A percentile compares a stretch with the other conserved stretches of the same genome.
Evolutionary conservation across 192 early-diverging fungal species (phyloP).

Genomic region (Piromyces sp.): DNA sequence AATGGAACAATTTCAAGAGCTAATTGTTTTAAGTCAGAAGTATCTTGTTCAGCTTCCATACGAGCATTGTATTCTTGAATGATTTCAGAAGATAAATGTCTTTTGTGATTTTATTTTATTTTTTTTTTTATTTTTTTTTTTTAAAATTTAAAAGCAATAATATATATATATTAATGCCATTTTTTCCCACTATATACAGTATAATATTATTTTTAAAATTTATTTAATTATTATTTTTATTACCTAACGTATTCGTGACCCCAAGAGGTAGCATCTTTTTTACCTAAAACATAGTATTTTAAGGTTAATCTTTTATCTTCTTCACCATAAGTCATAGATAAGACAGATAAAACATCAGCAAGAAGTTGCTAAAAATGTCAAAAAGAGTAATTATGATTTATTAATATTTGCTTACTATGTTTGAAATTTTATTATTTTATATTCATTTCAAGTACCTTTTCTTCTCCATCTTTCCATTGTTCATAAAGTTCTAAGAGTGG

Average conservation of each 20-base stretch:
- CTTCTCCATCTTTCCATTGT: constrained; percentile 50
- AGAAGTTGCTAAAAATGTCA: constrained; percentile 54
- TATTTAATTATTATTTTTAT: background rate
- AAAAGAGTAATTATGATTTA: no score
- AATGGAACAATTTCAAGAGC: constrained; percentile 83
- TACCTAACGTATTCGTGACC: constrained; percentile 97
- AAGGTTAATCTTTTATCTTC: constrained; percentile 70
- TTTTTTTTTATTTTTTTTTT: no score
- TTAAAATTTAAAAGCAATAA: no score
- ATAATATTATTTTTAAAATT: background rate
- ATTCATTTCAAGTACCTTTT: no score
- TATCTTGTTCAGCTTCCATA: constrained; percentile 34
- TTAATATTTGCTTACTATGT: no score
- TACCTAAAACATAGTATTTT: constrained; percentile 73
- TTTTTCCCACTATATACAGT: background rate
- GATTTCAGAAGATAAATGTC: constrained; percentile 79
- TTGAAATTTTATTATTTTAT: no score
- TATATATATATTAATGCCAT: no score
- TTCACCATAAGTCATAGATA: constrained; percentile 88
- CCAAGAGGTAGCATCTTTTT: constrained; percentile 60
- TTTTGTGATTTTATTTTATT: no score
- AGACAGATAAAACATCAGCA: constrained; percentile 88
- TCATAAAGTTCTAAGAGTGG: constrained; percentile 50
- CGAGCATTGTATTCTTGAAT: constrained; percentile 60
- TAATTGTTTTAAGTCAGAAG: constrained; percentile 36